Evolutionary conservation across 495 filamentous ascomycete species (phyloP).

Genomic region (Delitschia confertaspora): DNA sequence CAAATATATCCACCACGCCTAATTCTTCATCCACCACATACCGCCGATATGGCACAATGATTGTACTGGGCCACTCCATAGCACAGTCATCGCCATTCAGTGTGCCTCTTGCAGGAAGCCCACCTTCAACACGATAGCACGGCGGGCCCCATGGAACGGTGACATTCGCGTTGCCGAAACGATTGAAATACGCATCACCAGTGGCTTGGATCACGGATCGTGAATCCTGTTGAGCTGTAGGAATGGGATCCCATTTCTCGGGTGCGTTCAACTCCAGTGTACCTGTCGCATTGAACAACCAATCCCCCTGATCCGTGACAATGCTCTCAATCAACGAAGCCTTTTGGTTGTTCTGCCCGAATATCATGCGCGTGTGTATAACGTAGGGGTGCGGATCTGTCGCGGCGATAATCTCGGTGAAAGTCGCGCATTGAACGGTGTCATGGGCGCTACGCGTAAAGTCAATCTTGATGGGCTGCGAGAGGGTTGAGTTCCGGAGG

Average conservation of each 20-base stretch:
- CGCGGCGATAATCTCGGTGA: constrained; percentile 20
- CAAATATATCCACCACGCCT: constrained; percentile 22
- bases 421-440: constrained; percentile 14
- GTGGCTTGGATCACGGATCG: constrained; percentile 21
- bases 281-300: constrained; percentile 18
- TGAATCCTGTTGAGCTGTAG: constrained; percentile 9
- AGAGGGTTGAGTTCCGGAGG: constrained; percentile 8
- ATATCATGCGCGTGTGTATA: constrained; percentile 16
- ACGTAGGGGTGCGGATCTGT: constrained; percentile 17
- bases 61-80: constrained; percentile 1
- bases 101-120: constrained; percentile 19
- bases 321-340: constrained; percentile 18
- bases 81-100: constrained; percentile 1
- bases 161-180: constrained; percentile 37
- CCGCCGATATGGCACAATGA: constrained; percentile 17
- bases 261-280: constrained; percentile 8
- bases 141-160: constrained; percentile 41
- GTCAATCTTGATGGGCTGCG: constrained; percentile 16
- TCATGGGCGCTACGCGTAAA: constrained; percentile 19
- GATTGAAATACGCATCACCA: constrained; percentile 23
- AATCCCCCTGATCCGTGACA: constrained; percentile 19
- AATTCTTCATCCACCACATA: constrained; percentile 23
- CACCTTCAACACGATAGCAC: constrained; percentile 43
- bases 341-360: constrained; percentile 9
- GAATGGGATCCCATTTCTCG: constrained; percentile 21